phyloP scores from a whole-genome alignment of 306 rosid genomes.

The Gillenia trifoliata region DNA sequence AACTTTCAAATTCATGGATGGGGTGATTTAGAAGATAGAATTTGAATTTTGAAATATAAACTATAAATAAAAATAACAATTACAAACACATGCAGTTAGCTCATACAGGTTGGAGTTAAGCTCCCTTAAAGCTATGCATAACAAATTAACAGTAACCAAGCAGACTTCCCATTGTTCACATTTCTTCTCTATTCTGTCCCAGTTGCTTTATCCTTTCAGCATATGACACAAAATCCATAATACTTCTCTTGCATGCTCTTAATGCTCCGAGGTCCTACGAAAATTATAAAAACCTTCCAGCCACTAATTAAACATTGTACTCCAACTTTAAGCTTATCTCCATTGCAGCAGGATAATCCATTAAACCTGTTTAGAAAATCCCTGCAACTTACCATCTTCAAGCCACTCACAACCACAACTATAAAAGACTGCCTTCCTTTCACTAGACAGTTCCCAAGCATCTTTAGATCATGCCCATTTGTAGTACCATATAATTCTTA shows the following conservation, averaged over 20 bases:
- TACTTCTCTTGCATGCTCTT: not conserved
- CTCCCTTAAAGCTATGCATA: not conserved
- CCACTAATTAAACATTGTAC: not conserved
- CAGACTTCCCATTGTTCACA: not conserved
- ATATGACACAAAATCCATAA: not conserved
- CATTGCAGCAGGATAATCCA: not conserved
- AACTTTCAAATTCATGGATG: not conserved
- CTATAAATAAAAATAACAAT: not conserved
- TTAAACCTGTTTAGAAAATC: not conserved
- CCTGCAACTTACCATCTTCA: not conserved
- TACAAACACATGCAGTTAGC: not conserved
- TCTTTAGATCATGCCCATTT: too few species aligned
- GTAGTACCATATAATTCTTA: too few species aligned
- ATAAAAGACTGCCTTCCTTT: not conserved
- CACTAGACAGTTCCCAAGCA: not conserved
- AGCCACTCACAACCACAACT: not conserved
- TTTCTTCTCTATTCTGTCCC: not conserved
- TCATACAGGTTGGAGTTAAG: not conserved
- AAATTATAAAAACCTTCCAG: not conserved
- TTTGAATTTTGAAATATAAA: not conserved
- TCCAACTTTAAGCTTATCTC: not conserved
- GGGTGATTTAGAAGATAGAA: not conserved
- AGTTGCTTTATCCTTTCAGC: not conserved
- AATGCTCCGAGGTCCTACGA: not conserved
- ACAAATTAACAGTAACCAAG: too few species aligned